These are phyloP conservation scores for Pyrenophora tritici-repentis DNA, from an alignment of 2,329 filamentous ascomycete species.

Conservation along the genomic window DNA sequence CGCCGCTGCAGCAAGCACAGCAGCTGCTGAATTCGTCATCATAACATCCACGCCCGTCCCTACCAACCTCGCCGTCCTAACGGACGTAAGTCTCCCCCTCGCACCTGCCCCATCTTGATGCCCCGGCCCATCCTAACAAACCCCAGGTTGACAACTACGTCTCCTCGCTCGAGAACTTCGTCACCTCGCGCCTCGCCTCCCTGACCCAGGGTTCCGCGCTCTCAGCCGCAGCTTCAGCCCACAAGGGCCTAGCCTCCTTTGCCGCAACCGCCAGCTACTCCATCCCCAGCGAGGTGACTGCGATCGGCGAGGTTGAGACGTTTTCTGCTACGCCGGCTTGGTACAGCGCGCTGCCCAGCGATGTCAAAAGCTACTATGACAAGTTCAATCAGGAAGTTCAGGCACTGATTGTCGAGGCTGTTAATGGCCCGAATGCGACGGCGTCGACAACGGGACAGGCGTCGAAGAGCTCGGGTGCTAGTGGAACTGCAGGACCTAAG, in stretches of 20 bases:
- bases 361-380: constrained; percentile 33
- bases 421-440: constrained; percentile 9
- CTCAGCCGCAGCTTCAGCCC: constrained; percentile 21
- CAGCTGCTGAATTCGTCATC: constrained; percentile 29
- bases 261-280: constrained; percentile 25
- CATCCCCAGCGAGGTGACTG: constrained; percentile 24
- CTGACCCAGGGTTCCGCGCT: constrained; percentile 19
- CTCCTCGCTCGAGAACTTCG: constrained; percentile 18
- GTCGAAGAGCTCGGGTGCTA: constrained; percentile 3
- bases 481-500: not conserved
- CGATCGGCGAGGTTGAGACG: constrained; percentile 17
- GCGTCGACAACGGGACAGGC: not conserved
- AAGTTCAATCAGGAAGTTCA: constrained; percentile 23
- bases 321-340: constrained; percentile 25
- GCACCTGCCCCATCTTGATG: not conserved
- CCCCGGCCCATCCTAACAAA: no score
- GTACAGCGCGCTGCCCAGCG: constrained; percentile 31
- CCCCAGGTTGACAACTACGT: constrained; percentile 7
- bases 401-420: constrained; percentile 22
- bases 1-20: constrained; percentile 23
- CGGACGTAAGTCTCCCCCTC: constrained; percentile 16
- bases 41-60: constrained; percentile 19
- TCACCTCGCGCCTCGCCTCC: constrained; percentile 18
- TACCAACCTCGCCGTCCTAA: constrained; percentile 21
- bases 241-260: constrained; percentile 26